Evolutionary conservation across 2,329 filamentous ascomycete genomes (phyloP).

Genomic region (Diaporthe eres): DNA sequence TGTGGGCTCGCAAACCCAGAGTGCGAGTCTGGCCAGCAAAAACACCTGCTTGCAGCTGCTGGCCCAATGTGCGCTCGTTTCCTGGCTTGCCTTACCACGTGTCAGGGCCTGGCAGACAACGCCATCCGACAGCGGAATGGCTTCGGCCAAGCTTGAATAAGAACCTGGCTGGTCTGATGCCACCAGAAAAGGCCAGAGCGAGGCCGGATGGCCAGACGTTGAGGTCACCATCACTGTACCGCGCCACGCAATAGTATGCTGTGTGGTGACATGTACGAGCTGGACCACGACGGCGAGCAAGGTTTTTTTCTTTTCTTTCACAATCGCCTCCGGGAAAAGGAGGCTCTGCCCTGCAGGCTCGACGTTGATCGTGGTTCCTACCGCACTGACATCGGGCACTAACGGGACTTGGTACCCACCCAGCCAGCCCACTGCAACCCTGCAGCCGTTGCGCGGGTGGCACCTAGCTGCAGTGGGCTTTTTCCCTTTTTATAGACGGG

Average conservation of each 20-base stretch:
- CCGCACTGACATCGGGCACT: constrained; percentile 31
- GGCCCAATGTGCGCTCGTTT: not conserved
- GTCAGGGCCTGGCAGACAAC: constrained; percentile 20
- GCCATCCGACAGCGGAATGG: constrained; percentile 14
- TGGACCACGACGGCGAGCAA: not conserved
- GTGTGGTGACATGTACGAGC: constrained; percentile 2
- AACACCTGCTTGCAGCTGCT: constrained; percentile 14
- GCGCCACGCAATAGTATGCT: constrained; percentile 7
- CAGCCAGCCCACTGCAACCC: not conserved
- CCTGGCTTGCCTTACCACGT: constrained; percentile 28
- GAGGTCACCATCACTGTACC: constrained; percentile 21
- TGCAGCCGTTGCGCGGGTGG: constrained; percentile 12
- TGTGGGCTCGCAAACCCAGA: constrained; percentile 32
- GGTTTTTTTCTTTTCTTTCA: too few species aligned
- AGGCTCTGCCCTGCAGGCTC: constrained; percentile 1
- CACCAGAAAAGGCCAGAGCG: constrained; percentile 6
- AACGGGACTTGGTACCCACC: constrained; percentile 24
- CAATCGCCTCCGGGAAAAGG: not conserved
- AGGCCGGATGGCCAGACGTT: constrained; percentile 16
- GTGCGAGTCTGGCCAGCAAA: constrained; percentile 11
- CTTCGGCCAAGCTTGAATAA: constrained; percentile 9
- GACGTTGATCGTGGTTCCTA: not conserved
- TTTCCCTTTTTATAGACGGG: constrained; percentile 7
- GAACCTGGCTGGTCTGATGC: constrained; percentile 11
- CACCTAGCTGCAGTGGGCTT: not conserved